Evolutionary conservation across 306 rosid species (phyloP), one percentile per base, ranked within the genome.

Genomic region (Vachellia collinsii): DNA sequence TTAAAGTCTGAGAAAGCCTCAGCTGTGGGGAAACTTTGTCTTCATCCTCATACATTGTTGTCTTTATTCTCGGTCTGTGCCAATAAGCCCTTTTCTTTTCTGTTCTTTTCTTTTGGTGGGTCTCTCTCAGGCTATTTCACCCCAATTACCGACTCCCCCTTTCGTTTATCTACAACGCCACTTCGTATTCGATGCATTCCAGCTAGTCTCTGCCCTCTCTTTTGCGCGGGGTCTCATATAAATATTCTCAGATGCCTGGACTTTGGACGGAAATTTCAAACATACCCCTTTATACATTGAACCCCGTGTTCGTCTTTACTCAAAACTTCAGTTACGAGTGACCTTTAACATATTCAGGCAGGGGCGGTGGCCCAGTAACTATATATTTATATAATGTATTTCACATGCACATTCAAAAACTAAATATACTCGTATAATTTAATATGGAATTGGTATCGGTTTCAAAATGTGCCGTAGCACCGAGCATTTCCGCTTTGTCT

Each of bases 11-110:
- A 87, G 91, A 94, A 94, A 92, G 96, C 54, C 81, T 84, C 80
- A 79, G 80, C 80, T 83, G 80, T 85, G 94, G 88, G 86, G 91
- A 90, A 94, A 94, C 86, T 90, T 92, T 94, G 97, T 94, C 96
- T 90, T 89, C 67, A 78, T 83, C 74, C 80, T 83, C 12, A n/a
- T 9, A 75, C 83, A 88, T 90, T 42, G 43, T 85, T 92, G 96
- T 94, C 97, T 90, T 89, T 87, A 20, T 7, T 94, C 78, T 83
- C 77, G 92, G 85, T 90, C 88, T 90, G 88, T 94, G 94, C 92
- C 89, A 86, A 85, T 77, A 70, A 65, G 29, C 71, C 75, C 78
- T 75, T 83, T 81, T 81, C 82, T 88, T 84, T 82, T 82, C 82
- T 87, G n/a, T n/a, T n/a, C n/a, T n/a, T n/a, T n/a, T n/a, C n/a